Conservation (phyloP, 1,284 basidiomycete species). For the Veloporphyrellus conicus region DNA sequence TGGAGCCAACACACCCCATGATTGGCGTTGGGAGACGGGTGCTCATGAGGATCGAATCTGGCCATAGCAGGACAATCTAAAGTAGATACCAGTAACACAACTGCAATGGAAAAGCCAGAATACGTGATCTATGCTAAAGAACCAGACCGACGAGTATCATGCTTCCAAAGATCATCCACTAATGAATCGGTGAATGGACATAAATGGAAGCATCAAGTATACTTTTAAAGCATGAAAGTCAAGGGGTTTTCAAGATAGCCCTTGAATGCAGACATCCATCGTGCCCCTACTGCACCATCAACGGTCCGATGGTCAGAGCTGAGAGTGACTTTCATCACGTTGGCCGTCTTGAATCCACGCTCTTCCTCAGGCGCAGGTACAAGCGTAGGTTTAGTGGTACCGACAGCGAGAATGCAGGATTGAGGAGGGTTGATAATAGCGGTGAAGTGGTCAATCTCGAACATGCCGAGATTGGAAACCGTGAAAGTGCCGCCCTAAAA, state of each 20-base stretch:
- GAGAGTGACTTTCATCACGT: constrained; percentile 95
- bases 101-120: constrained; percentile 14
- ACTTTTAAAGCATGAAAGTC: constrained; percentile 79
- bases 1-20: no score
- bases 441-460: constrained; percentile 90
- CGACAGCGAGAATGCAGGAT: constrained; percentile 95
- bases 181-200: background rate
- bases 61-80: background rate
- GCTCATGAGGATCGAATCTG: no score
- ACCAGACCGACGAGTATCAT: constrained; percentile 3
- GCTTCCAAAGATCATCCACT: constrained; percentile 1
- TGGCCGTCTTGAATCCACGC: constrained; percentile 87
- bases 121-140: constrained; percentile 25
- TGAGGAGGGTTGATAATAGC: constrained; percentile 99
- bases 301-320: constrained; percentile 95
- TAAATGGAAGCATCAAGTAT: constrained; percentile 1
- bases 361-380: constrained; percentile 85
- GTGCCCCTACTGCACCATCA: constrained; percentile 87
- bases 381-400: constrained; percentile 83
- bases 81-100: constrained; percentile 20
- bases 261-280: constrained; percentile 93
- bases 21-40: no score
- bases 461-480: constrained; percentile 99
- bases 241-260: constrained; percentile 96
- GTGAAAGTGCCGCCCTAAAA: constrained; percentile 93